A percentile compares a stretch with the other conserved stretches of the same genome.
These are phyloP conservation scores for Apiospora aurea DNA, from an alignment of 2,329 filamentous ascomycete genomes.

Conservation along the genomic window DNA sequence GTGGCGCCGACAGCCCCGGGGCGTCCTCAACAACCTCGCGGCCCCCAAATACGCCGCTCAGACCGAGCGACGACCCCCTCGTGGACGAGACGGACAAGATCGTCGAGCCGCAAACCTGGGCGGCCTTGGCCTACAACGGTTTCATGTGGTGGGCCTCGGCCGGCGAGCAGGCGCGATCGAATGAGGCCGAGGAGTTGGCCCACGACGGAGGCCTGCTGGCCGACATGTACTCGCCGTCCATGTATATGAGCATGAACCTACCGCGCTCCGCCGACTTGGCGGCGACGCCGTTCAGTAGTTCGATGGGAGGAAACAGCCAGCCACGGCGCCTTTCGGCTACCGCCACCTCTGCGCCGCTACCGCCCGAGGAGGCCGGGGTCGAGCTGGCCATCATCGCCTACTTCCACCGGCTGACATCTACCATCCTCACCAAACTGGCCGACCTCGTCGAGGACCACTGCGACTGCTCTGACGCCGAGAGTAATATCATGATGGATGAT, in stretches of 20 bases:
- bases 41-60: conserved; percentile 34
- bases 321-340: conserved; percentile 42
- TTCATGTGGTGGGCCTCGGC: conserved; percentile 94
- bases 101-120: conserved; percentile 71
- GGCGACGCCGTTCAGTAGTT: conserved; percentile 51
- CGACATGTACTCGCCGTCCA: conserved; percentile 51
- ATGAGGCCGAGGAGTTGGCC: conserved; percentile 64
- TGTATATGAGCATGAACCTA: conserved; percentile 39
- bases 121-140: conserved; percentile 78
- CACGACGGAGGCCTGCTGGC: conserved; percentile 64
- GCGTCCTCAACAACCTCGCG: conserved; percentile 35
- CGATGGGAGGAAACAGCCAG: conserved; percentile 44
- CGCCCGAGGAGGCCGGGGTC: conserved; percentile 53
- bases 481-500: not conserved
- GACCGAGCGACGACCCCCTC: conserved; percentile 43
- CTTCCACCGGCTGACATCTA: conserved; percentile 77
- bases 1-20: conserved; percentile 28
- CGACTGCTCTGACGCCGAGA: conserved; percentile 15
- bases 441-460: conserved; percentile 41
- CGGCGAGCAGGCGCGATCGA: conserved; percentile 71
- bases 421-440: conserved; percentile 67
- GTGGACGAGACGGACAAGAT: conserved; percentile 60
- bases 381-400: conserved; percentile 81
- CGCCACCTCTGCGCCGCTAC: conserved; percentile 32
- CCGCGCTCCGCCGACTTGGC: conserved; percentile 43